phyloP scores from a whole-genome alignment of 2,329 filamentous ascomycete species.

The Xylaria sp. region DNA sequence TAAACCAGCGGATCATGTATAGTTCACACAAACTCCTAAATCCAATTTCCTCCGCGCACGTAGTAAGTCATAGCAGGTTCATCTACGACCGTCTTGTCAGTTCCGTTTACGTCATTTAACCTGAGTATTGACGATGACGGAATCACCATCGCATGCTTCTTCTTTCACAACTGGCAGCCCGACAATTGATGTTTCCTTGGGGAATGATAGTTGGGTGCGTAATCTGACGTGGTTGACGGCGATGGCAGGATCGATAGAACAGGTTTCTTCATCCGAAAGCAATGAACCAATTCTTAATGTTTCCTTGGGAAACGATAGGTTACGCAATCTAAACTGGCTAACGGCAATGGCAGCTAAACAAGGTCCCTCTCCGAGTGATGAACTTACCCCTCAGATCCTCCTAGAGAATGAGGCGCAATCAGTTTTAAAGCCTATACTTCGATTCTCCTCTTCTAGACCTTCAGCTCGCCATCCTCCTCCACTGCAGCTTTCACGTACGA shows the following conservation, averaged over 20 bases:
- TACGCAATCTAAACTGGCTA: no score
- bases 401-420: slow-evolving; percentile 34
- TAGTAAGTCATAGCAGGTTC: neutral
- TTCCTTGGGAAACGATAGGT: no score
- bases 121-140: neutral
- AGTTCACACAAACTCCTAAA: no score
- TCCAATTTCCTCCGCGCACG: no score
- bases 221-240: no score
- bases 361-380: neutral
- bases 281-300: no score
- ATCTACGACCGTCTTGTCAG: neutral
- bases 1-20: neutral
- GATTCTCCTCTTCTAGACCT: slow-evolving; percentile 18
- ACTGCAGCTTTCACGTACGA: neutral
- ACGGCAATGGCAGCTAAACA: no score
- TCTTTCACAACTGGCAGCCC: neutral
- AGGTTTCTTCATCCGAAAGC: no score
- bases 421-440: slow-evolving; percentile 4
- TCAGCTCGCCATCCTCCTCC: neutral
- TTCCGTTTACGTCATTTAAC: neutral
- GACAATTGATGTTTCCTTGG: no score
- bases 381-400: neutral
- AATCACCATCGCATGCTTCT: neutral
- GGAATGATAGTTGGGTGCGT: no score
- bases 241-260: no score